Evolutionary conservation across 2,329 filamentous ascomycete species (phyloP), one percentile per base, ranked within the genome.

Genomic region (Colletotrichum sp.): DNA sequence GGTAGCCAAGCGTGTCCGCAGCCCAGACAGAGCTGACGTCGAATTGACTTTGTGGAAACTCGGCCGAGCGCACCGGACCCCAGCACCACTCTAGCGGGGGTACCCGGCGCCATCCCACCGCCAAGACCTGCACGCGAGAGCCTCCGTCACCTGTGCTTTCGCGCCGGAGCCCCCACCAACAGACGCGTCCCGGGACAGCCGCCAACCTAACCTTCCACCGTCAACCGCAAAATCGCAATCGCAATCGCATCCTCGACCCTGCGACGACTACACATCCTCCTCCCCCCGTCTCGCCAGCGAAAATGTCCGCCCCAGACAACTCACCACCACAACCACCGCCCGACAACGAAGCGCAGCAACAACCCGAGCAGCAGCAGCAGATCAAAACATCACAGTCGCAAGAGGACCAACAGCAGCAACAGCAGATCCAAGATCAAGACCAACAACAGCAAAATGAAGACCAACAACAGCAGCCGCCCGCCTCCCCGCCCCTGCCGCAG

Each of bases 401-500:
- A 55, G 28, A 32, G 4, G 34, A 48, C 15, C 60, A 28, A 28
- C 28, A 36, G 34, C 48, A 72, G 60, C 36, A 72, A 28, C 73
- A 21, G 28, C 28, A 8, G 24, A 52, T 52, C 43, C 43, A 13
- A 52, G 43, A 52, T 13, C 43, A 24, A 52, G 67, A 32, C 13
- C 28, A 39, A 16, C 36, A 34, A 18, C 66, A 48, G n/a, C 28
- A 69, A 21, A 24, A 71, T 32, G 26, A 55, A 18, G 55, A 39
- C 7, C 36, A 39, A 30, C 24, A 57, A 21, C 28, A 72, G 59
- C 28, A 52, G 21, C n/a, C 77, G 76, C 79, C 81, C 4, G 79
- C 80, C 26, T 85, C 86, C 9, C 85, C 86, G 26, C 85, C 85
- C 26, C 82, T 87, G 2, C 87, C 87, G 1, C 78, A 82, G 64